Conservation (phyloP, 345 rosid genomes). For the Camelina neglecta region DNA sequence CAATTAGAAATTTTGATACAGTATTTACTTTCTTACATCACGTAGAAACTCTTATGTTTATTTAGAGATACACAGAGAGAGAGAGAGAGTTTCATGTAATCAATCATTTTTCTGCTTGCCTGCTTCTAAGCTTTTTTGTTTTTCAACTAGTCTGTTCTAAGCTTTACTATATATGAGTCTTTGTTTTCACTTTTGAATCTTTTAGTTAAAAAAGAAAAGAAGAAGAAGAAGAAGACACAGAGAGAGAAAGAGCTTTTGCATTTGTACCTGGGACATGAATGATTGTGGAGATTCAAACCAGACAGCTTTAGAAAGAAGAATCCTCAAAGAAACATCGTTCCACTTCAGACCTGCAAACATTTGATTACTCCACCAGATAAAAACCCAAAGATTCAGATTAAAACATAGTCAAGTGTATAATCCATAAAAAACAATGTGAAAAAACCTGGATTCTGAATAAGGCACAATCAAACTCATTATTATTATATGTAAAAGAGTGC, state of each 20-base stretch:
- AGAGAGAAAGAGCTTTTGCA: background rate
- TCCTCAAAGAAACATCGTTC: background rate
- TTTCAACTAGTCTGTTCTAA: background rate
- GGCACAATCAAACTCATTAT: constrained; percentile 14
- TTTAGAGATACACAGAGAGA: background rate
- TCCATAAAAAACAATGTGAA: background rate
- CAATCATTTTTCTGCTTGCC: background rate
- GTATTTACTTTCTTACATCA: background rate
- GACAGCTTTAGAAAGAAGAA: constrained; percentile 7
- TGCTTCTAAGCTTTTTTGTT: no score
- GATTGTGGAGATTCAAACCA: background rate
- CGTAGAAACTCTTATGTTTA: background rate
- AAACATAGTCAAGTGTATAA: background rate
- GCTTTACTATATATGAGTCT: no score
- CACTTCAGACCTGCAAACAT: constrained; percentile 16
- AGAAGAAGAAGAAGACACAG: background rate
- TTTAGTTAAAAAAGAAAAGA: background rate
- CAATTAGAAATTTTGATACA: background rate
- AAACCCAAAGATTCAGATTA: constrained; percentile 6
- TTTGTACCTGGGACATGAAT: constrained; percentile 12
- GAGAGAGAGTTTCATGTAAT: background rate
- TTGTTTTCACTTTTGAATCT: no score
- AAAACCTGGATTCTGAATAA: constrained; percentile 17
- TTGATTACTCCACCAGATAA: constrained; percentile 22
- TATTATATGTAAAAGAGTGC: constrained; percentile 19